phyloP scores from a whole-genome alignment of 1,139 yeast genomes.

The Saccharomyces uvarum region DNA sequence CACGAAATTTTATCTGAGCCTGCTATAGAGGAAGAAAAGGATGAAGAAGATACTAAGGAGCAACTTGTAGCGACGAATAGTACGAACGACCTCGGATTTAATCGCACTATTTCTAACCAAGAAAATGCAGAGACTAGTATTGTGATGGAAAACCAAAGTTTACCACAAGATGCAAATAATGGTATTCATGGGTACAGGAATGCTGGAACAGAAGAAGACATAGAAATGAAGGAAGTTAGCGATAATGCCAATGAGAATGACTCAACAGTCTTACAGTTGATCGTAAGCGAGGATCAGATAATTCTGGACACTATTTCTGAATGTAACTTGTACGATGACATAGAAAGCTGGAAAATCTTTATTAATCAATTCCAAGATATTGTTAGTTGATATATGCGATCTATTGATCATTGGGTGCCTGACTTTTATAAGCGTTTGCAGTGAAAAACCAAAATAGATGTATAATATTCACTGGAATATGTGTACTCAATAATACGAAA shows the following conservation, averaged over 20 bases:
- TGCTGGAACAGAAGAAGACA: constrained; percentile 4
- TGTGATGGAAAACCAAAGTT: constrained; percentile 4
- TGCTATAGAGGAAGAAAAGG: constrained; percentile 14
- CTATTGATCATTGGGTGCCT: background rate
- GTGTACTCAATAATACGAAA: no score
- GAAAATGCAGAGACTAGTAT: constrained; percentile 4
- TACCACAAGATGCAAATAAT: constrained; percentile 7
- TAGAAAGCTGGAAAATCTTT: constrained; percentile 21
- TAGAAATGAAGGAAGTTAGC: constrained; percentile 3
- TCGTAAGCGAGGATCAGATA: constrained; percentile 28
- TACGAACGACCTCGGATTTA: constrained; percentile 1
- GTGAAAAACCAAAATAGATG: background rate
- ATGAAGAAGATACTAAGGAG: constrained; percentile 4
- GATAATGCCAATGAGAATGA: constrained; percentile 6
- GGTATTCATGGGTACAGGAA: constrained; percentile 11
- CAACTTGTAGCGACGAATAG: background rate
- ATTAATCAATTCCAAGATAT: constrained; percentile 9
- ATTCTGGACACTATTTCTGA: constrained; percentile 15
- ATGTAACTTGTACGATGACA: constrained; percentile 23
- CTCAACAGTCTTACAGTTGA: constrained; percentile 10
- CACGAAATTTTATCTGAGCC: constrained; percentile 29
- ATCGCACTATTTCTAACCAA: background rate
- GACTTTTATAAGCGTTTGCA: no score
- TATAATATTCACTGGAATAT: background rate
- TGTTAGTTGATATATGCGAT: background rate